A percentile compares a stretch with the other conserved stretches of the same genome.
Conservation (phyloP, 2,329 filamentous ascomycete genomes). For the Ploettnerulaceae sp. region DNA sequence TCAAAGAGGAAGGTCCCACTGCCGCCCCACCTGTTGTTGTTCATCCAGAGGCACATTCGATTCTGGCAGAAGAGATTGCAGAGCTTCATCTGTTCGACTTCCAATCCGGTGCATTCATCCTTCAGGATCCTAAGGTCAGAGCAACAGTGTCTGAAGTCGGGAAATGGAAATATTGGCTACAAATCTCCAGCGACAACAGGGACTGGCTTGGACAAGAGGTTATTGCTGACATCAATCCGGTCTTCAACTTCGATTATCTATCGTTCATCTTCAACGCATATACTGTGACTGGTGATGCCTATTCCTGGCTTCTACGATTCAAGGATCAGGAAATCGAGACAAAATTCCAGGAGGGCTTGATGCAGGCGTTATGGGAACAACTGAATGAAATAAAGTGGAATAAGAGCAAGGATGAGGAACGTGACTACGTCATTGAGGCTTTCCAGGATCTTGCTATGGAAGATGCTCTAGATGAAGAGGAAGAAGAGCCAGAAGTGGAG, state of each 20-base stretch:
- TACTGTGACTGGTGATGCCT: slow-evolving; percentile 78
- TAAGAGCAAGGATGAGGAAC: slow-evolving; percentile 87
- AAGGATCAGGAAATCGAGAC: slow-evolving; percentile 77
- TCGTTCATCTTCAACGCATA: slow-evolving; percentile 99
- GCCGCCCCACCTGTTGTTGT: slow-evolving; percentile 54
- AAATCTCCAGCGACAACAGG: slow-evolving; percentile 69
- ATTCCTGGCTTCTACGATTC: slow-evolving; percentile 93
- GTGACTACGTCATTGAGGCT: slow-evolving; percentile 90
- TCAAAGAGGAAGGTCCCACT: slow-evolving; percentile 44
- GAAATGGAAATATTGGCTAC: slow-evolving; percentile 93
- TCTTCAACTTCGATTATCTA: slow-evolving; percentile 98
- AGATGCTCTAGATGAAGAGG: slow-evolving; percentile 56
- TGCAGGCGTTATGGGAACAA: slow-evolving; percentile 96
- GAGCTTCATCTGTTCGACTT: slow-evolving; percentile 96
- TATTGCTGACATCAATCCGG: slow-evolving; percentile 87
- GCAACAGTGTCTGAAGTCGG: slow-evolving; percentile 82
- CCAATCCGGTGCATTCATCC: slow-evolving; percentile 73
- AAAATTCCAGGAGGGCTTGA: slow-evolving; percentile 85
- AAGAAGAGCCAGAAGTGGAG: slow-evolving; percentile 43
- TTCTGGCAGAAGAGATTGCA: slow-evolving; percentile 68
- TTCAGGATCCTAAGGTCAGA: slow-evolving; percentile 51
- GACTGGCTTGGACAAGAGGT: slow-evolving; percentile 86
- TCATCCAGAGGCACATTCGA: slow-evolving; percentile 66
- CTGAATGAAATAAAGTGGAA: slow-evolving; percentile 91
- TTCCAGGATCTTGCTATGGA: slow-evolving; percentile 95